Evolutionary conservation across 257 asterid species (phyloP).

Genomic region (Marsdenia floribunda): DNA sequence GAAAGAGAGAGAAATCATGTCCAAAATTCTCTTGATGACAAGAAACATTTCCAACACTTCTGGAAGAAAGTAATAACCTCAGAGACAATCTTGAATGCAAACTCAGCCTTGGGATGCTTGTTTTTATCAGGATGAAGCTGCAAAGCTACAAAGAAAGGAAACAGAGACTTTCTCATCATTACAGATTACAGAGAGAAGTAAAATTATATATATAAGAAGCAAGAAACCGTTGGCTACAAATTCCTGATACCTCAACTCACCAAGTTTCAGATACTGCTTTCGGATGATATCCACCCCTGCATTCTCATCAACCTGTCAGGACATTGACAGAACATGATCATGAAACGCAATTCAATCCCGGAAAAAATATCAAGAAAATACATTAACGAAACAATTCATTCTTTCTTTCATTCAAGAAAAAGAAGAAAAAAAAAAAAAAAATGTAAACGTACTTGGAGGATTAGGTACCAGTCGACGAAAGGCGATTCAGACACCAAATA

Average conservation of each 20-base stretch:
- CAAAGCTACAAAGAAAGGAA: conserved; percentile 43
- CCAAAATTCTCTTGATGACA: background rate
- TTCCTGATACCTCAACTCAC: conserved; percentile 24
- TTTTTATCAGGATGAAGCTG: conserved; percentile 86
- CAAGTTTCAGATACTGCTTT: conserved; percentile 60
- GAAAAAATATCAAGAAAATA: background rate
- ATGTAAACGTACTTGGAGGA: conserved; percentile 41
- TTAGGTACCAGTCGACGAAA: conserved; percentile 63
- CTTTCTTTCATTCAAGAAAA: too few relatives aligned
- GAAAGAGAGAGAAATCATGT: background rate
- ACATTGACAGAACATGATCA: background rate
- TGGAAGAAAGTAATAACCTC: conserved; percentile 34
- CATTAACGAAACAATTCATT: background rate
- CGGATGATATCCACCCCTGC: conserved; percentile 40
- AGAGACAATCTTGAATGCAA: conserved; percentile 78
- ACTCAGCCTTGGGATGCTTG: conserved; percentile 66
- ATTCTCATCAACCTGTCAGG: conserved; percentile 54
- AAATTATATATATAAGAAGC: background rate
- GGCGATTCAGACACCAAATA: conserved; percentile 8
- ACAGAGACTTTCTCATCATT: background rate
- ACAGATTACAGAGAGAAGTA: too few relatives aligned
- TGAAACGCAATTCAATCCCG: background rate
- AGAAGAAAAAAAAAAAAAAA: background rate
- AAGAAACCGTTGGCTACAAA: background rate
- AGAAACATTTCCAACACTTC: background rate